These are phyloP conservation scores for Podaxis pistillaris DNA, from an alignment of 768 basidiomycete species.

Conservation along the genomic window DNA sequence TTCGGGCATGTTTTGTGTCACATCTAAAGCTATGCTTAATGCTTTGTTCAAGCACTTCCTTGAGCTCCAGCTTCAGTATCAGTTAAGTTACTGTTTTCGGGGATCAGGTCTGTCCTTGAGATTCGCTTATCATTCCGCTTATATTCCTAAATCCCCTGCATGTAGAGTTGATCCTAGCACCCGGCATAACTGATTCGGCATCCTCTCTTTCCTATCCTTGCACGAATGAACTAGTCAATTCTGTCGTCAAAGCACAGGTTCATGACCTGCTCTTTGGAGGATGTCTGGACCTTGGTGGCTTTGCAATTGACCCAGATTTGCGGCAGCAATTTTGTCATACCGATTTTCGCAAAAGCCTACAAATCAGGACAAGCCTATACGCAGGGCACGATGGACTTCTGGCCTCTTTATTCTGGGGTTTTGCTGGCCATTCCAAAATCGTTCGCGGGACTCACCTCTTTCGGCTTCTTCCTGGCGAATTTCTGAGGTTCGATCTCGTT, in stretches of 20 bases:
- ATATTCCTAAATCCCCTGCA: neutral
- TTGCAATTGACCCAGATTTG: neutral
- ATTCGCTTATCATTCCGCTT: no score
- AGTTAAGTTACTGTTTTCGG: neutral
- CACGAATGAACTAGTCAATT: neutral
- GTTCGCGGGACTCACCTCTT: neutral
- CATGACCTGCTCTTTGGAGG: neutral
- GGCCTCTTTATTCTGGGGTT: neutral
- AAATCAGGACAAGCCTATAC: neutral
- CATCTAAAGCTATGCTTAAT: neutral
- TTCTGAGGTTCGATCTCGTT: neutral
- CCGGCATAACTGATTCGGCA: neutral
- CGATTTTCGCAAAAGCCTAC: slow-evolving; percentile 1
- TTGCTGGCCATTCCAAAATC: neutral
- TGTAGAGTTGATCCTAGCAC: neutral
- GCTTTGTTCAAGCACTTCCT: neutral
- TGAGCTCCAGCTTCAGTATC: neutral
- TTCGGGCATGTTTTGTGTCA: neutral
- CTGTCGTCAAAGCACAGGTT: neutral
- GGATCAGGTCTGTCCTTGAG: neutral
- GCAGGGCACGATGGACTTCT: neutral
- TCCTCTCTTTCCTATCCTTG: neutral
- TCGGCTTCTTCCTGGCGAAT: neutral
- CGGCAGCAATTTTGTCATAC: neutral
- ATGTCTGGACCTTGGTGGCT: neutral